phyloP scores from a whole-genome alignment of 2,329 filamentous ascomycete genomes.

The Ophiostoma pallidulum region DNA sequence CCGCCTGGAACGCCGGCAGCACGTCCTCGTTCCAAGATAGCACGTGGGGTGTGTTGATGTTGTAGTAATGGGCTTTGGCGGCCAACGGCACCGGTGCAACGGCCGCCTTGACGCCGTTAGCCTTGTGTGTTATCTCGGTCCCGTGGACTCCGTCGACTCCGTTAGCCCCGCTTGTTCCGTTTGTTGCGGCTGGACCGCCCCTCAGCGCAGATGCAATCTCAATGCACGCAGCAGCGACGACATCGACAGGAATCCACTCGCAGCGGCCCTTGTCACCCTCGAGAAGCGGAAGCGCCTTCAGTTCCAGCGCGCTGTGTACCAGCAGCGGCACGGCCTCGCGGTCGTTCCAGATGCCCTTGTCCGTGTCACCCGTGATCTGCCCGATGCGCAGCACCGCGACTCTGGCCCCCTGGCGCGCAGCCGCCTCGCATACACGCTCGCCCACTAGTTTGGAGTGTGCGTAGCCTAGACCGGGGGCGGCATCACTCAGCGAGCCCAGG shows the following conservation, averaged over 20 bases:
- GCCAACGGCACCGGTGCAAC: no score
- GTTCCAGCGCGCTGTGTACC: constrained; percentile 34
- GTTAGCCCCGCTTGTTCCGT: background rate
- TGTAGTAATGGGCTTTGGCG: constrained; percentile 28
- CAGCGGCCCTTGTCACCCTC: constrained; percentile 27
- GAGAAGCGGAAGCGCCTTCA: constrained; percentile 35
- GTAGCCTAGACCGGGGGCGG: constrained; percentile 10
- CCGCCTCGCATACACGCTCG: constrained; percentile 14
- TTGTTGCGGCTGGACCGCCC: background rate
- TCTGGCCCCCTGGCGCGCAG: constrained; percentile 5
- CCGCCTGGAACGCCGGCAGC: constrained; percentile 35
- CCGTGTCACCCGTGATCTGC: constrained; percentile 40
- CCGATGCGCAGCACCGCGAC: constrained; percentile 36
- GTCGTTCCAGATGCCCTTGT: constrained; percentile 39
- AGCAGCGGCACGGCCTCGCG: constrained; percentile 44
- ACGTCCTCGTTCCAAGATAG: constrained; percentile 43
- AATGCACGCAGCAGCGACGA: constrained; percentile 31
- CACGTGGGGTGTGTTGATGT: constrained; percentile 37
- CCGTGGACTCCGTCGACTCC: constrained; percentile 14
- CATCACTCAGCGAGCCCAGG: background rate
- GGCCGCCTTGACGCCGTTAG: no score
- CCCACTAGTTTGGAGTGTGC: constrained; percentile 13
- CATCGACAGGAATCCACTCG: constrained; percentile 38
- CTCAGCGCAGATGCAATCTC: constrained; percentile 23
- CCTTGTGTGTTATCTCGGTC: background rate